Conservation (phyloP, 192 early-diverging fungal genomes). For the Linnemannia exigua region DNA sequence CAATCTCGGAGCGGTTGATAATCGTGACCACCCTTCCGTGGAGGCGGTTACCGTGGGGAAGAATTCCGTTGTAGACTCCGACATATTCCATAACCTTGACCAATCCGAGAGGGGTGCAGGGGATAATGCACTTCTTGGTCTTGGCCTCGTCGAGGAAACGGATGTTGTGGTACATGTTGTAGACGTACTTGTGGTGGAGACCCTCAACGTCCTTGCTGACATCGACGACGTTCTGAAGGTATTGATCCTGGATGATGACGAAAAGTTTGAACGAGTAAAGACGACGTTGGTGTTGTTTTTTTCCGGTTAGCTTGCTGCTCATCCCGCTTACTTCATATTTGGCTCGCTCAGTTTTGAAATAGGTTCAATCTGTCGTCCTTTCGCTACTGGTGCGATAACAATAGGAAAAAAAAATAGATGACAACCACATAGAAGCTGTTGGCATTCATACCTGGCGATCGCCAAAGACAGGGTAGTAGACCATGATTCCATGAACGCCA, state of each 20-base stretch:
- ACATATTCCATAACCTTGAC: slow-evolving; percentile 98
- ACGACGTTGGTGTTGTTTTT: background rate
- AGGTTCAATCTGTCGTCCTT: background rate
- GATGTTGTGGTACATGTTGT: slow-evolving; percentile 98
- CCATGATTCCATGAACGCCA: slow-evolving; percentile 94
- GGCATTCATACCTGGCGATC: slow-evolving; percentile 78
- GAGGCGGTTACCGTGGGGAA: slow-evolving; percentile 94
- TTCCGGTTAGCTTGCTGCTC: slow-evolving; percentile 1
- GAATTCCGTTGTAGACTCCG: slow-evolving; percentile 90
- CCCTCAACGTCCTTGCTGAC: slow-evolving; percentile 97
- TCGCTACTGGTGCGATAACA: background rate
- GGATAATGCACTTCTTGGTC: slow-evolving; percentile 95
- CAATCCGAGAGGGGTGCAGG: slow-evolving; percentile 97
- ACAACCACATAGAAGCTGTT: background rate
- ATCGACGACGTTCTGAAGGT: slow-evolving; percentile 93
- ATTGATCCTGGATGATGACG: slow-evolving; percentile 76
- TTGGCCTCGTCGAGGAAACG: slow-evolving; percentile 87
- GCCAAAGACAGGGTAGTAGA: slow-evolving; percentile 99
- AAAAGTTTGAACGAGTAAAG: background rate
- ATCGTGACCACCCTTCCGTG: slow-evolving; percentile 94
- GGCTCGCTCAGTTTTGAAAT: too few relatives aligned
- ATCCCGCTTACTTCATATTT: background rate
- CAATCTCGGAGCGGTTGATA: slow-evolving; percentile 97
- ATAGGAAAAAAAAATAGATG: too few relatives aligned
- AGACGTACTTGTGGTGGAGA: slow-evolving; percentile 93